These are phyloP conservation scores for Tephrocybe rancida DNA, from an alignment of 768 basidiomycete genomes.

Conservation along the genomic window DNA sequence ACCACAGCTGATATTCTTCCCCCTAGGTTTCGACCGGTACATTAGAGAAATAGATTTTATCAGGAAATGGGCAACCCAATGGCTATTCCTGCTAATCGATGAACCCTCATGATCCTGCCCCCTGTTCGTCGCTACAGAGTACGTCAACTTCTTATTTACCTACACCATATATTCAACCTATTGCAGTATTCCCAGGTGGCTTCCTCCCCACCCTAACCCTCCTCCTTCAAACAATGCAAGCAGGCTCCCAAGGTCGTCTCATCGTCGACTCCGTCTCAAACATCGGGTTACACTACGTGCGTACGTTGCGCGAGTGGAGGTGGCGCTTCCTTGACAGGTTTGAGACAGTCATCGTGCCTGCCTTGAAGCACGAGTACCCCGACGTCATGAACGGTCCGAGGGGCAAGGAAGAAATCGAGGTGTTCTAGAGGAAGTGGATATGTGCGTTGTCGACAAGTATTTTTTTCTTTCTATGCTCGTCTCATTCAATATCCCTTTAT, in stretches of 20 bases:
- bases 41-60: conserved; percentile 72
- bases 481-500: too few relatives aligned
- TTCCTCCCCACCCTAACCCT: conserved; percentile 67
- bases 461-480: too few relatives aligned
- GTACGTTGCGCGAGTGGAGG: conserved; percentile 81
- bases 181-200: conserved; percentile 68
- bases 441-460: too few relatives aligned
- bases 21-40: conserved; percentile 59
- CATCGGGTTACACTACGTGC: conserved; percentile 77
- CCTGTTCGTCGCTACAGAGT: conserved; percentile 24
- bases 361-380: conserved; percentile 61
- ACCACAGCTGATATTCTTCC: not conserved
- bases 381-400: conserved; percentile 47
- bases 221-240: conserved; percentile 49
- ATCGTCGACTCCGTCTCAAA: conserved; percentile 68
- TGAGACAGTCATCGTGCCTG: conserved; percentile 57
- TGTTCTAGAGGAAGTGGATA: conserved; percentile 77
- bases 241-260: conserved; percentile 55
- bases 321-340: conserved; percentile 60
- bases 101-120: not conserved
- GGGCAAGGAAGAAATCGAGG: conserved; percentile 60
- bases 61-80: conserved; percentile 62
- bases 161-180: conserved; percentile 54
- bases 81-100: not conserved
- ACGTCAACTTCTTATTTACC: conserved; percentile 36